Evolutionary conservation across 2,329 filamentous ascomycete species (phyloP), one percentile per base, ranked within the genome.

Genomic region (Microsporum canis): DNA sequence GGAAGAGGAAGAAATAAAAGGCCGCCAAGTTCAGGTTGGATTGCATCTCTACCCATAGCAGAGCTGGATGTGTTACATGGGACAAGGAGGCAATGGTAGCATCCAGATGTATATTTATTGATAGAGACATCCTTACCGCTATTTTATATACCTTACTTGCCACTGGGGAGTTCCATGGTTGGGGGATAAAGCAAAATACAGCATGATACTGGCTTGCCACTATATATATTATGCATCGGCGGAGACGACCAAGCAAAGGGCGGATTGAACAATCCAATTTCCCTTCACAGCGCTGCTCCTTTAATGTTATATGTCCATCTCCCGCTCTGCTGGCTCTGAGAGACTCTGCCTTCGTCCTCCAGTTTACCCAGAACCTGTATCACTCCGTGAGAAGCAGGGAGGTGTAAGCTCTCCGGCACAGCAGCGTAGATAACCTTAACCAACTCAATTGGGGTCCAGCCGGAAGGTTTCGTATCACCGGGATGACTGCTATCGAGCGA

Each of bases 351-450:
- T 68, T 97, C 94, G 10, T 74, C 76, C 71, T 84, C 77, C 66
- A 99, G 76, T 78, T 97, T 97, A 61, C 79, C 75, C 65, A 99
- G 73, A 60, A 97, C 88, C 76, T 92, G 88, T 64, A 86, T 63
- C 5, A 96, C 78, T 1, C 91, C 91, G 45, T 81, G 80, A 64
- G 88, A 84, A 0, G 94, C 94, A 6, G 91, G 86, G 8, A 80
- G 70, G 73, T 91, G 88, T 65, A 97, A 77, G 68, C 80, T 84
- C 71, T 88, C 84, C 0, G 88, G 86, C 27, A 95, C 86, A 68
- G 89, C 85, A 59, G 80, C 81, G 72, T 99, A 99, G 38, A 99
- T 89, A 36, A 88, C 77, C 73, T 88, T 88, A n/a, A 96, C 92
- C 65, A 97, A 78, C 62, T 92, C 89, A 81, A 90, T 86, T 6